Conservation (phyloP, 106 monocot species). For the Amphibolis antarctica region DNA sequence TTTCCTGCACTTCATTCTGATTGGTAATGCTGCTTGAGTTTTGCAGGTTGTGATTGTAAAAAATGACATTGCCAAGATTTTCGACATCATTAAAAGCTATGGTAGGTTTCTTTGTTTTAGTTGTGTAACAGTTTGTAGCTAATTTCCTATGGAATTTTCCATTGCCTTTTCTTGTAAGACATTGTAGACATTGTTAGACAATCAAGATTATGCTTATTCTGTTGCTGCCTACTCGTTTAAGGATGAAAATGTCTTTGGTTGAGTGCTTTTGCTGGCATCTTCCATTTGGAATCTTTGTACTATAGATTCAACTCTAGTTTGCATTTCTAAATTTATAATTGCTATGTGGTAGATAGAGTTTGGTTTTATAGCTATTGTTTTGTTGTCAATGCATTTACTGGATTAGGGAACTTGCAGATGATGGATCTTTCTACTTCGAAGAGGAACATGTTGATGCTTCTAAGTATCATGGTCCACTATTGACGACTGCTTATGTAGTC, state of each 20-base stretch:
- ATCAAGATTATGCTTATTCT: too few relatives aligned
- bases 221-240: too few relatives aligned
- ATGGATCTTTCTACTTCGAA: slow-evolving; percentile 80
- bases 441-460: slow-evolving; percentile 61
- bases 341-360: too few relatives aligned
- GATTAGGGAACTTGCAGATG: slow-evolving; percentile 36
- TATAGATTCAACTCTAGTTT: too few relatives aligned
- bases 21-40: not conserved
- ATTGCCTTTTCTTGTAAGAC: not conserved
- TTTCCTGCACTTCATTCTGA: not conserved
- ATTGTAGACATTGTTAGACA: too few relatives aligned
- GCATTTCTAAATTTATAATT: too few relatives aligned
- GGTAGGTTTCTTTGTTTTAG: slow-evolving; percentile 14
- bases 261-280: too few relatives aligned
- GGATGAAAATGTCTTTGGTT: too few relatives aligned
- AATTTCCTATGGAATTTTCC: not conserved
- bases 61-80: slow-evolving; percentile 33
- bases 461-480: slow-evolving; percentile 68
- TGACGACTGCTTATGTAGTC: slow-evolving; percentile 59
- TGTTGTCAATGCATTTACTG: not conserved
- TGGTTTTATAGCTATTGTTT: not conserved
- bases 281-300: too few relatives aligned
- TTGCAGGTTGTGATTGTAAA: slow-evolving; percentile 25
- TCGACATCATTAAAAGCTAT: slow-evolving; percentile 33
- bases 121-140: not conserved